Percentiles rank a stretch among this genome's conserved stretches.
Evolutionary conservation across 176 grass and related monocot genomes (phyloP).

Genomic region (Zoysia japonica): DNA sequence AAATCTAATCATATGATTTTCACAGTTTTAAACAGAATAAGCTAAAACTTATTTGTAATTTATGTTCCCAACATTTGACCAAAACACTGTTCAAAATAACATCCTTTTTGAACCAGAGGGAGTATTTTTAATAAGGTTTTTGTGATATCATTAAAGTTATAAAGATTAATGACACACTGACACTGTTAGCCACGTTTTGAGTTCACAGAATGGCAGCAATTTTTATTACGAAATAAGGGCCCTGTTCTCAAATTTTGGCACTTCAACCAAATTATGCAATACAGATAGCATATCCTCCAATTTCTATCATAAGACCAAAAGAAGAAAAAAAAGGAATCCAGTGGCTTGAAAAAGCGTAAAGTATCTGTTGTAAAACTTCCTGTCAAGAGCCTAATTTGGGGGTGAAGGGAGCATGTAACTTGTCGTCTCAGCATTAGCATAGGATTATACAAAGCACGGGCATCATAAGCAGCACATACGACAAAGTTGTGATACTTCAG

Average conservation of each 20-base stretch:
- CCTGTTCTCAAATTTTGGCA: neutral
- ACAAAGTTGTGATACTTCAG: constrained; percentile 28
- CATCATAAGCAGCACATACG: constrained; percentile 22
- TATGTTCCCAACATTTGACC: too few species aligned
- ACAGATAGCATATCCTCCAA: neutral
- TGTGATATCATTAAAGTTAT: constrained; percentile 13
- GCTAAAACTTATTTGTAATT: too few species aligned
- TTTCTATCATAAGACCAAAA: constrained; percentile 18
- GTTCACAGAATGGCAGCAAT: constrained; percentile 21
- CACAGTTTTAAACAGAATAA: too few species aligned
- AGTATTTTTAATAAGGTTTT: constrained; percentile 21
- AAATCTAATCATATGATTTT: too few species aligned
- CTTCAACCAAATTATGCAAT: constrained; percentile 7
- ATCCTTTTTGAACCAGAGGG: too few species aligned
- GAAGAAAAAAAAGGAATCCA: neutral
- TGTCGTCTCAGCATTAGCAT: neutral
- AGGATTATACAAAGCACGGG: constrained; percentile 16
- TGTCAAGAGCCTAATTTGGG: neutral
- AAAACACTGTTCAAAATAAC: too few species aligned
- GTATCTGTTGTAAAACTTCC: neutral
- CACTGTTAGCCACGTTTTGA: neutral
- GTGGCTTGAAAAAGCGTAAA: neutral
- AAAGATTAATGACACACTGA: neutral
- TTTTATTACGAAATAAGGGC: neutral
- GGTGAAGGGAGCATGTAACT: neutral